phyloP scores from a whole-genome alignment of 306 rosid species.

The Mimosa bimucronata region DNA sequence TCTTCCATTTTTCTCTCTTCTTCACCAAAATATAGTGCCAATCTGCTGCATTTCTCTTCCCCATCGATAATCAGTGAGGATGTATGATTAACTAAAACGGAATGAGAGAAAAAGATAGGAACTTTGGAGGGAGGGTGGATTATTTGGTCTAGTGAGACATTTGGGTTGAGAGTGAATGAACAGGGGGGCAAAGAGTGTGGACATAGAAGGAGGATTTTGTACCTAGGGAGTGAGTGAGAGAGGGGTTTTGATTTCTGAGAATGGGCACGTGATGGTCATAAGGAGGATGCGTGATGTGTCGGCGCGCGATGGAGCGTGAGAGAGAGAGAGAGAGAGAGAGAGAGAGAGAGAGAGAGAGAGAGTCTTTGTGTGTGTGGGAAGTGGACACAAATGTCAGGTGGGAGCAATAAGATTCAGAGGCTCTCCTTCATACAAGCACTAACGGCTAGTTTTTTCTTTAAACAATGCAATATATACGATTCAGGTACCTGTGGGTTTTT shows the following conservation, averaged over 20 bases:
- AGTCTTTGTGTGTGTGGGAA: background rate
- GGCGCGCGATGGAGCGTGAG: slow-evolving; percentile 4
- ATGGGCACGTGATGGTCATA: slow-evolving; percentile 1
- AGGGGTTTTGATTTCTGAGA: background rate
- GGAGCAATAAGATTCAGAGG: slow-evolving; percentile 16
- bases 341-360: background rate
- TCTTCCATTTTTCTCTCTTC: slow-evolving; percentile 7
- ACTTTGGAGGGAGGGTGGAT: background rate
- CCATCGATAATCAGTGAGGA: background rate
- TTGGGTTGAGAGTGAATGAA: background rate
- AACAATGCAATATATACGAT: background rate
- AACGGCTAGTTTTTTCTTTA: slow-evolving; percentile 9
- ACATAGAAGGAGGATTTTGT: background rate
- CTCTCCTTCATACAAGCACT: slow-evolving; percentile 6
- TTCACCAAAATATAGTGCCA: background rate
- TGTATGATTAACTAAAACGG: background rate
- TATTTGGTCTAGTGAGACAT: background rate
- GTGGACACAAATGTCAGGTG: slow-evolving; percentile 7
- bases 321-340: slow-evolving; percentile 2
- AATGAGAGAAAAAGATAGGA: background rate
- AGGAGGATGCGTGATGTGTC: background rate
- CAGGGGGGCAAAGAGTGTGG: background rate
- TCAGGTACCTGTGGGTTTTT: background rate
- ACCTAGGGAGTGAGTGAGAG: background rate
- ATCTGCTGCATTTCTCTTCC: background rate